phyloP scores from a whole-genome alignment of 108 stramenopile genomes.

The Aurantiochytrium sp. region DNA sequence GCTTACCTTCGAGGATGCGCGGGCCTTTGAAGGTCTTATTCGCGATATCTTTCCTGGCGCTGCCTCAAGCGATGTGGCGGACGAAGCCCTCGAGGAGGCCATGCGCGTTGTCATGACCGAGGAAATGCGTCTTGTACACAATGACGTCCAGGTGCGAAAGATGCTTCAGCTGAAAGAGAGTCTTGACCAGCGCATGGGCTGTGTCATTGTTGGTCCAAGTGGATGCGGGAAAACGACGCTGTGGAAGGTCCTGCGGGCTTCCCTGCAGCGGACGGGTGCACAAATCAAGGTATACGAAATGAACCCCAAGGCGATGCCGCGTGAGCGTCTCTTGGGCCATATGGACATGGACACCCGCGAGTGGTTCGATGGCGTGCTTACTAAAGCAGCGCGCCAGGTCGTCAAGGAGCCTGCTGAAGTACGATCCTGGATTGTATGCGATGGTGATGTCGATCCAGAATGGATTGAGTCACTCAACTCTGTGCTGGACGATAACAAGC shows the following conservation, averaged over 20 bases:
- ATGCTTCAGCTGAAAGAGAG: conserved; percentile 62
- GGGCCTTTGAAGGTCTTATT: conserved; percentile 44
- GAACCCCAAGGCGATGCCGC: conserved; percentile 64
- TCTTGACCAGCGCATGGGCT: conserved; percentile 61
- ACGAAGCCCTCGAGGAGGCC: conserved; percentile 49
- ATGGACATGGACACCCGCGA: conserved; percentile 65
- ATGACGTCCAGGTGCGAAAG: conserved; percentile 50
- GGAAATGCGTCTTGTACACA: conserved; percentile 21
- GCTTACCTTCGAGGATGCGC: conserved; percentile 49
- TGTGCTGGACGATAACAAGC: conserved; percentile 60
- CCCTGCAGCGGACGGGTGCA: conserved; percentile 40
- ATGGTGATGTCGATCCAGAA: conserved; percentile 46
- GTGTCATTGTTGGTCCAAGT: conserved; percentile 54
- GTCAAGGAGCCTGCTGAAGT: conserved; percentile 48
- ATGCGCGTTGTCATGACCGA: conserved; percentile 48
- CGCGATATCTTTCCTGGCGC: conserved; percentile 55
- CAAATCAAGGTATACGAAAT: conserved; percentile 35
- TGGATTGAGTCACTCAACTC: conserved; percentile 59
- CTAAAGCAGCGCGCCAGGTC: conserved; percentile 48
- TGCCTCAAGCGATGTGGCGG: conserved; percentile 21
- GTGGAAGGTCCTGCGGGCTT: conserved; percentile 39
- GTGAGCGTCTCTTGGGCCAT: conserved; percentile 48
- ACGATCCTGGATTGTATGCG: conserved; percentile 44
- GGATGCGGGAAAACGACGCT: conserved; percentile 60
- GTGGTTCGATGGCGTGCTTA: conserved; percentile 60